These are phyloP conservation scores for Marasmius fiardii DNA, from an alignment of 1,284 basidiomycete species.

Conservation along the genomic window DNA sequence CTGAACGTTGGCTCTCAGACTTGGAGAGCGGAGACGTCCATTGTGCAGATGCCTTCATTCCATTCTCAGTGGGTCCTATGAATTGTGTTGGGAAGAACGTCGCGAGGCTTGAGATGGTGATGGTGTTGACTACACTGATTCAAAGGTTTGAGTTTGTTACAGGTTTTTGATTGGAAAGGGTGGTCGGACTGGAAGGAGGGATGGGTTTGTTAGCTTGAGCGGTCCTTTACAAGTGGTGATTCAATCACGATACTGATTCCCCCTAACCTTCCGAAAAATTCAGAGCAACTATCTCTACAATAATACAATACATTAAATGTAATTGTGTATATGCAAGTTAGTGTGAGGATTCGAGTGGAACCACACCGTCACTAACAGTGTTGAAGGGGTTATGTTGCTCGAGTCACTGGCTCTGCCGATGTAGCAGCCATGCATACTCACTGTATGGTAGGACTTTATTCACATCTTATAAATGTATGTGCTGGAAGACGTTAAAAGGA, in stretches of 20 bases:
- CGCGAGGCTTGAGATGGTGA: constrained; percentile 10
- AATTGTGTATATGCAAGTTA: too few relatives aligned
- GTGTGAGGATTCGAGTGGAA: too few relatives aligned
- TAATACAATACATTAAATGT: too few relatives aligned
- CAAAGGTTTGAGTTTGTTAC: constrained; percentile 11
- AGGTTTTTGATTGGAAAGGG: constrained; percentile 9
- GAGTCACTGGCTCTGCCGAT: too few relatives aligned
- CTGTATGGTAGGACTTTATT: too few relatives aligned
- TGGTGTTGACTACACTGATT: constrained; percentile 8
- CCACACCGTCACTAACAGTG: too few relatives aligned
- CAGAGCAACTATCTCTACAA: too few relatives aligned
- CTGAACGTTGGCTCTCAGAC: neutral
- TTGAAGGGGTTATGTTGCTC: too few relatives aligned
- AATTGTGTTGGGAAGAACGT: constrained; percentile 14
- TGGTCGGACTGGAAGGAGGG: constrained; percentile 11
- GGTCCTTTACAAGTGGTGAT: neutral
- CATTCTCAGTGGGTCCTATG: constrained; percentile 15
- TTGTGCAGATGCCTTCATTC: constrained; percentile 10
- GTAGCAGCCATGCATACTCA: too few relatives aligned
- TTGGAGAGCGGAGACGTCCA: neutral
- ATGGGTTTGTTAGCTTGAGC: neutral
- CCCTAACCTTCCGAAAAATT: too few relatives aligned
- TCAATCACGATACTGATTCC: neutral
- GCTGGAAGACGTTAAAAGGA: too few relatives aligned
- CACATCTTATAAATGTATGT: too few relatives aligned